phyloP scores from a whole-genome alignment of 2,329 filamentous ascomycete genomes.

The Penicillium concentricum region DNA sequence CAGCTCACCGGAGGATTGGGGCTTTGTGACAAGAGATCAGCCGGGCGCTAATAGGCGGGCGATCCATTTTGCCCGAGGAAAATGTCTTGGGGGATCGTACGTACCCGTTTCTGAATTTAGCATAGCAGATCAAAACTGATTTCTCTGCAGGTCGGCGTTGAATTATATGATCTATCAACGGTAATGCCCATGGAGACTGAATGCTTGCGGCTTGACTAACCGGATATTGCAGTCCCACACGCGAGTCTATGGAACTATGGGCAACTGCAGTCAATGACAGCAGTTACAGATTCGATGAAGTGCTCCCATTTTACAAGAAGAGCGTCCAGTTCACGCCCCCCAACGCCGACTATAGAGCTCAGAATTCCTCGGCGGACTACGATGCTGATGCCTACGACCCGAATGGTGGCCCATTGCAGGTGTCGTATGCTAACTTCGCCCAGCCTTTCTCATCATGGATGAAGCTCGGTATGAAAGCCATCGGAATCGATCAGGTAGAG shows the following conservation, averaged over 20 bases:
- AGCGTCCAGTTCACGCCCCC: conserved; percentile 29
- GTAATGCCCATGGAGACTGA: not conserved
- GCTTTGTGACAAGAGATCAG: conserved; percentile 22
- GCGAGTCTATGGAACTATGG: conserved; percentile 27
- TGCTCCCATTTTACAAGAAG: conserved; percentile 28
- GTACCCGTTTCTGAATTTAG: not conserved
- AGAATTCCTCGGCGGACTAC: conserved; percentile 27
- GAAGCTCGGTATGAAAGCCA: conserved; percentile 38
- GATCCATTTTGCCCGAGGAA: conserved; percentile 30
- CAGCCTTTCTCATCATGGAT: conserved; percentile 43
- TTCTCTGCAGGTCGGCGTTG: conserved; percentile 21
- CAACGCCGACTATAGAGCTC: conserved; percentile 17
- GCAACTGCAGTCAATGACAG: conserved; percentile 27
- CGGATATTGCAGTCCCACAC: conserved; percentile 15
- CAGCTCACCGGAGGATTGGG: conserved; percentile 23
- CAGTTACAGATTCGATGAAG: conserved; percentile 29
- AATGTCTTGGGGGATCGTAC: conserved; percentile 30
- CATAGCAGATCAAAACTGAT: not conserved
- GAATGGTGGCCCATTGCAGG: conserved; percentile 38
- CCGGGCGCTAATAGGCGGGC: conserved; percentile 24
- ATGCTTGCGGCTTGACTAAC: not conserved
- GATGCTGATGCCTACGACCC: conserved; percentile 26
- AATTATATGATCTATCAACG: conserved; percentile 35
- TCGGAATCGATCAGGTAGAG: conserved; percentile 39
- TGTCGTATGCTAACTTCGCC: conserved; percentile 45